Percentiles rank a stretch among this genome's conserved stretches.
phyloP scores from a whole-genome alignment of 371 early-diverging fungal genomes.

The Syncephalastrum racemosum region DNA sequence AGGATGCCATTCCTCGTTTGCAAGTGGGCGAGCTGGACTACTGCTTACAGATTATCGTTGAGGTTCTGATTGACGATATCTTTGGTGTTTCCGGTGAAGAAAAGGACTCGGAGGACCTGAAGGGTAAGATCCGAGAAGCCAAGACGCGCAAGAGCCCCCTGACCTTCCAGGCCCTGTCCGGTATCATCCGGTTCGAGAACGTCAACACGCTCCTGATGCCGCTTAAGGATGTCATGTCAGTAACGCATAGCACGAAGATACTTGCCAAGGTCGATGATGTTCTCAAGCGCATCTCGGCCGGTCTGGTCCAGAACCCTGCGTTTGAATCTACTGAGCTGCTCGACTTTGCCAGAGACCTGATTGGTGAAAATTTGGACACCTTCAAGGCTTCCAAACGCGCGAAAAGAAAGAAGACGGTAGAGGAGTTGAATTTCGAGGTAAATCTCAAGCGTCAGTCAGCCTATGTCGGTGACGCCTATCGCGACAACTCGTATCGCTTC shows the following conservation, averaged over 20 bases:
- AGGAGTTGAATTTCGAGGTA: constrained; percentile 71
- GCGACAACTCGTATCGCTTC: constrained; percentile 84
- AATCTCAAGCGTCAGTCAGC: constrained; percentile 61
- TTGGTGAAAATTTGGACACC: constrained; percentile 77
- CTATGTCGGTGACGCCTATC: constrained; percentile 61
- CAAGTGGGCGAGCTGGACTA: constrained; percentile 79
- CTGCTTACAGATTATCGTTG: constrained; percentile 67
- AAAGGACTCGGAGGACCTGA: constrained; percentile 86
- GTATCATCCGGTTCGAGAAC: constrained; percentile 62
- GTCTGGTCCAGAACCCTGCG: constrained; percentile 75
- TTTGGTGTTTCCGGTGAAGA: constrained; percentile 91
- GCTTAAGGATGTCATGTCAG: constrained; percentile 83
- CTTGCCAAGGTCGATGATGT: constrained; percentile 77
- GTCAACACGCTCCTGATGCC: constrained; percentile 75
- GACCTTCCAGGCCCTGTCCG: constrained; percentile 78
- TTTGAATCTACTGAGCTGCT: constrained; percentile 69
- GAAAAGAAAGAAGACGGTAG: constrained; percentile 49
- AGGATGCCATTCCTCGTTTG: constrained; percentile 59
- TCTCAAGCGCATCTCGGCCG: constrained; percentile 72
- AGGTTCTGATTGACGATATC: constrained; percentile 81
- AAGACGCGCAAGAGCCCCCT: constrained; percentile 79
- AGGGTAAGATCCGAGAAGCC: constrained; percentile 87
- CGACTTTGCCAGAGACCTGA: constrained; percentile 78
- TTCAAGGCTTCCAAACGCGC: constrained; percentile 47
- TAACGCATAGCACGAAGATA: constrained; percentile 77